Evolutionary conservation across 768 basidiomycete genomes (phyloP).

Genomic region (Daedaleopsis nitida): DNA sequence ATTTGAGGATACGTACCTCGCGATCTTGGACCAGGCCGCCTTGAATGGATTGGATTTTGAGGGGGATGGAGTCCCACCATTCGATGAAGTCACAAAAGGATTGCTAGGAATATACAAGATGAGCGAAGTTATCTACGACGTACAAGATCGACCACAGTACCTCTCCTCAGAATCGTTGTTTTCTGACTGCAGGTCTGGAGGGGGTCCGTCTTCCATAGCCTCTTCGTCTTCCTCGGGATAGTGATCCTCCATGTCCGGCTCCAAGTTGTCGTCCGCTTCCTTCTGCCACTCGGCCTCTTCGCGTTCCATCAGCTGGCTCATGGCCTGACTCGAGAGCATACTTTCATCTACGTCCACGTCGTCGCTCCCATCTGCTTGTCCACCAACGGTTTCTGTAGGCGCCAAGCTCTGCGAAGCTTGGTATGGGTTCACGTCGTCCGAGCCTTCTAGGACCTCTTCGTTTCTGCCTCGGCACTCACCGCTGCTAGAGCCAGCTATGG

Average conservation of each 20-base stretch:
- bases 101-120: neutral
- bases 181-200: conserved; percentile 20
- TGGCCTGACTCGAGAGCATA: conserved; percentile 52
- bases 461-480: conserved; percentile 5
- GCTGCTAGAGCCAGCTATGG: neutral
- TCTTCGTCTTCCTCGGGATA: conserved; percentile 35
- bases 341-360: conserved; percentile 57
- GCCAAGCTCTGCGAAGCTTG: conserved; percentile 8
- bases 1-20: conserved; percentile 5
- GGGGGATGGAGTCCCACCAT: neutral
- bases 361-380: conserved; percentile 2
- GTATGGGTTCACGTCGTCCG: conserved; percentile 25
- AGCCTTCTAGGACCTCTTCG: neutral
- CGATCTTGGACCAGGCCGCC: conserved; percentile 18
- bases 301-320: conserved; percentile 40
- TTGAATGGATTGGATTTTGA: conserved; percentile 20
- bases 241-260: conserved; percentile 25
- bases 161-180: conserved; percentile 4
- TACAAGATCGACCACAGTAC: neutral
- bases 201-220: conserved; percentile 35
- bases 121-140: neutral
- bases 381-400: neutral
- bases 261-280: conserved; percentile 28
- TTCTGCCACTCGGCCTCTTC: conserved; percentile 30
- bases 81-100: neutral